phyloP scores from a whole-genome alignment of 495 filamentous ascomycete genomes.

The Xylaria castorea region DNA sequence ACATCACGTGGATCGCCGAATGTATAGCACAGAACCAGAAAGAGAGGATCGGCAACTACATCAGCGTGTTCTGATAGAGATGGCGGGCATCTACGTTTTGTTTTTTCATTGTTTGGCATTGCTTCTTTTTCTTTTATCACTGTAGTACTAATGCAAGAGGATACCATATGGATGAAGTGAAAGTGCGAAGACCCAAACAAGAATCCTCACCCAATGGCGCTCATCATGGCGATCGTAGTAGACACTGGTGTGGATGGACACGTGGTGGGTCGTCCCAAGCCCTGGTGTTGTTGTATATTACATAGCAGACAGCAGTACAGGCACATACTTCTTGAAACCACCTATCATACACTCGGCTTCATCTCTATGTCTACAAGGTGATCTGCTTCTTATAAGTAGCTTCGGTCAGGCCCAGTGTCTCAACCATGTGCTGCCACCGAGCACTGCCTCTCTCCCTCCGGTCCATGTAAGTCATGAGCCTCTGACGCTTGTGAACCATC shows the following conservation, averaged over 20 bases:
- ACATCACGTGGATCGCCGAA: conserved; percentile 99
- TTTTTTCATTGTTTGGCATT: conserved; percentile 15
- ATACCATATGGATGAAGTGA: conserved; percentile 28
- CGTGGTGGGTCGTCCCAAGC: conserved; percentile 22
- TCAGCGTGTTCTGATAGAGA: conserved; percentile 79
- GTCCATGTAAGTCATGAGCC: conserved; percentile 82
- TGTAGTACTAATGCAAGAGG: conserved; percentile 32
- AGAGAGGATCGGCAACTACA: conserved; percentile 97
- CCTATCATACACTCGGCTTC: conserved; percentile 24
- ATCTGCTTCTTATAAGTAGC: conserved; percentile 89
- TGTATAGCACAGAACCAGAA: conserved; percentile 99
- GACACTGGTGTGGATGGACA: conserved; percentile 17
- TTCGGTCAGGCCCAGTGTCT: conserved; percentile 83
- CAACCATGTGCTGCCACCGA: conserved; percentile 83
- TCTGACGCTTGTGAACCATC: conserved; percentile 88
- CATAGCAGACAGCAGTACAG: conserved; percentile 33
- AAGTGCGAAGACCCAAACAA: conserved; percentile 20
- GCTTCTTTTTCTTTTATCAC: conserved; percentile 17
- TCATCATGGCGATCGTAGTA: conserved; percentile 20
- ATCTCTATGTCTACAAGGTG: conserved; percentile 60
- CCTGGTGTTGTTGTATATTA: conserved; percentile 33
- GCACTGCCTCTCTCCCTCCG: conserved; percentile 88
- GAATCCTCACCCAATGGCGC: conserved; percentile 17
- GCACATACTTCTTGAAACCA: conserved; percentile 29
- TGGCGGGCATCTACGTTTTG: conserved; percentile 13